Conservation (phyloP, 257 asterid genomes). For the Fraxinus anomala region DNA sequence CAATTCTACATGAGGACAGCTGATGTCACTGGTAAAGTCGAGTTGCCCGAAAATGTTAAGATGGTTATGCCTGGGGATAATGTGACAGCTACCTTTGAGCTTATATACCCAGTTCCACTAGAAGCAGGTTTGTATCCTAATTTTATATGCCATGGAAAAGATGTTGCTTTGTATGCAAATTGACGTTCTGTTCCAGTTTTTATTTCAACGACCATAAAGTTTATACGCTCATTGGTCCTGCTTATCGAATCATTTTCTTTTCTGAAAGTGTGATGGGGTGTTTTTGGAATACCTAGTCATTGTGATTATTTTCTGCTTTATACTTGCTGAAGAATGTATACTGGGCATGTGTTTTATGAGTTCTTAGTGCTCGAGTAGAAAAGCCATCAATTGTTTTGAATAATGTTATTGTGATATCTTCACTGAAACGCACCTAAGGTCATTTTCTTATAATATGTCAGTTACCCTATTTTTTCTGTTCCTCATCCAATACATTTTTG, state of each 20-base stretch:
- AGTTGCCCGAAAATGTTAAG: constrained; percentile 94
- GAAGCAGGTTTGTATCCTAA: constrained; percentile 59
- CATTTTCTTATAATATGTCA: background rate
- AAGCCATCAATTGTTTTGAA: background rate
- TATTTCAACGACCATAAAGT: background rate
- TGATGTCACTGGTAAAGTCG: constrained; percentile 93
- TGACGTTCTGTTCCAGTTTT: background rate
- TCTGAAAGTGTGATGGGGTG: background rate
- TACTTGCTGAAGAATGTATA: background rate
- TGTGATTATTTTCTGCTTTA: background rate
- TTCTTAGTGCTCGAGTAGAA: background rate
- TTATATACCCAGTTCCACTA: constrained; percentile 84
- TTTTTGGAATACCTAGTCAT: background rate
- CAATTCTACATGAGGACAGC: constrained; percentile 98
- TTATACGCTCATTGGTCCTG: background rate
- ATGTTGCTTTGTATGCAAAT: background rate
- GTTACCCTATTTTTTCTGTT: background rate
- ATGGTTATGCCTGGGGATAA: constrained; percentile 99
- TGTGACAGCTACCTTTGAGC: constrained; percentile 90
- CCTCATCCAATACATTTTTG: background rate
- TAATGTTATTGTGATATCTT: background rate
- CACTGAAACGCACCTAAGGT: background rate
- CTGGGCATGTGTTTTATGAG: background rate
- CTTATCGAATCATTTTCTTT: background rate
- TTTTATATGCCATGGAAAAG: background rate